These are phyloP conservation scores for Phialocephala sp. DNA, from an alignment of 2,329 filamentous ascomycete species.

Conservation along the genomic window DNA sequence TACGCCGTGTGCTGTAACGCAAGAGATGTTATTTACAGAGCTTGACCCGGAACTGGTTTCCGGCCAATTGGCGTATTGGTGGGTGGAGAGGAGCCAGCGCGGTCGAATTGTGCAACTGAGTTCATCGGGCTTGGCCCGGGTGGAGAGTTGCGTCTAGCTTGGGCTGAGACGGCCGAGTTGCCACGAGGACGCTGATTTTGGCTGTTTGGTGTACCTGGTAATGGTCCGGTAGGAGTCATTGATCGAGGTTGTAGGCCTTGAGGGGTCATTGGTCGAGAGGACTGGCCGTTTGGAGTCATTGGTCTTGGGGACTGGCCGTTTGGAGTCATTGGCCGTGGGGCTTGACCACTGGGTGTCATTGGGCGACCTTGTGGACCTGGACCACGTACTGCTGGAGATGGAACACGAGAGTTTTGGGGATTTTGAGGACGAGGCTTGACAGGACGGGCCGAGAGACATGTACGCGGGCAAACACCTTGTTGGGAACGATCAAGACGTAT, in stretches of 20 bases:
- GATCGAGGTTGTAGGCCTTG: slow-evolving; percentile 17
- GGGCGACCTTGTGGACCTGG: slow-evolving; percentile 25
- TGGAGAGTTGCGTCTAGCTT: slow-evolving; percentile 32
- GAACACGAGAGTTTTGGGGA: slow-evolving; percentile 38
- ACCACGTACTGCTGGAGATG: slow-evolving; percentile 34
- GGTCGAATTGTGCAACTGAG: slow-evolving; percentile 23
- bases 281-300: neutral
- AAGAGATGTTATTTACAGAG: slow-evolving; percentile 33
- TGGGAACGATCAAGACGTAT: slow-evolving; percentile 87
- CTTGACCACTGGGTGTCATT: slow-evolving; percentile 29
- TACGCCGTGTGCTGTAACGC: slow-evolving; percentile 14
- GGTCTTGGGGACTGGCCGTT: slow-evolving; percentile 27
- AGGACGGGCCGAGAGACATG: slow-evolving; percentile 88
- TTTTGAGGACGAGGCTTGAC: slow-evolving; percentile 59
- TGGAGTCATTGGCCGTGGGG: slow-evolving; percentile 32
- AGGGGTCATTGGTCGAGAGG: slow-evolving; percentile 27
- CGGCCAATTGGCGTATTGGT: slow-evolving; percentile 27
- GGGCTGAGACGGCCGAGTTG: slow-evolving; percentile 33
- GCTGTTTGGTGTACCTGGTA: slow-evolving; percentile 34
- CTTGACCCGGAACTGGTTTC: slow-evolving; percentile 44
- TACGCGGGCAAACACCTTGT: slow-evolving; percentile 92
- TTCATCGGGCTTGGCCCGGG: slow-evolving; percentile 40
- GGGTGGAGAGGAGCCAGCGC: slow-evolving; percentile 21
- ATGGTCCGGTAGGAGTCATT: slow-evolving; percentile 30
- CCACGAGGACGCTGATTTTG: slow-evolving; percentile 32